Evolutionary conservation across 805 yeast genomes (phyloP).

Genomic region (Candida chauliodis): DNA sequence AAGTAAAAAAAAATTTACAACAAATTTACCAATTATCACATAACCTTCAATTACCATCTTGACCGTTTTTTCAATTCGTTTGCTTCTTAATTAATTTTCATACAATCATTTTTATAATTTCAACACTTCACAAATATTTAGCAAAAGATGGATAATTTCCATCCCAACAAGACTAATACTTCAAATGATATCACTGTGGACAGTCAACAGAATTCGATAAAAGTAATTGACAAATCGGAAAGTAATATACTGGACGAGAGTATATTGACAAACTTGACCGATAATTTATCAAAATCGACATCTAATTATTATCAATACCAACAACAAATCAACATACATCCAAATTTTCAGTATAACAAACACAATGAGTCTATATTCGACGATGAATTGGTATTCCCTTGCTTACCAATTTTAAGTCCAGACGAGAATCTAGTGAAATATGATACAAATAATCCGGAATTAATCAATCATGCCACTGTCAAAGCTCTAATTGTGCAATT

Average conservation of each 20-base stretch:
- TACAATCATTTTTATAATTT: no score
- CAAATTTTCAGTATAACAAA: conserved; percentile 27
- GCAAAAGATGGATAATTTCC: background rate
- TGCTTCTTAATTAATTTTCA: background rate
- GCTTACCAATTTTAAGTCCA: conserved; percentile 15
- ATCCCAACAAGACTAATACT: background rate
- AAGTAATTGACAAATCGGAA: no score
- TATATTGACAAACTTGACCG: background rate
- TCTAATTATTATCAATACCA: conserved; percentile 9
- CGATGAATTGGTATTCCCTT: conserved; percentile 32
- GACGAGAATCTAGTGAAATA: conserved; percentile 27
- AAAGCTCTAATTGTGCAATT: conserved; percentile 53
- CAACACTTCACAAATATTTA: no score
- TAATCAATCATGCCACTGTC: conserved; percentile 36
- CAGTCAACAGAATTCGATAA: no score
- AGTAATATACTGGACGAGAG: no score
- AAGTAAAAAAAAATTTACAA: conserved; percentile 1
- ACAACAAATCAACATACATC: conserved; percentile 12
- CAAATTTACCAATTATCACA: background rate
- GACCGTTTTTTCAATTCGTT: background rate
- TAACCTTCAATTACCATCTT: background rate
- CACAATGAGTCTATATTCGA: conserved; percentile 39
- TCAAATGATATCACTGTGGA: no score
- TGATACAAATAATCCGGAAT: conserved; percentile 29
- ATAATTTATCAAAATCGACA: conserved; percentile 9